phyloP scores from a whole-genome alignment of 768 basidiomycete species.

The Rhizopogon vulgaris region DNA sequence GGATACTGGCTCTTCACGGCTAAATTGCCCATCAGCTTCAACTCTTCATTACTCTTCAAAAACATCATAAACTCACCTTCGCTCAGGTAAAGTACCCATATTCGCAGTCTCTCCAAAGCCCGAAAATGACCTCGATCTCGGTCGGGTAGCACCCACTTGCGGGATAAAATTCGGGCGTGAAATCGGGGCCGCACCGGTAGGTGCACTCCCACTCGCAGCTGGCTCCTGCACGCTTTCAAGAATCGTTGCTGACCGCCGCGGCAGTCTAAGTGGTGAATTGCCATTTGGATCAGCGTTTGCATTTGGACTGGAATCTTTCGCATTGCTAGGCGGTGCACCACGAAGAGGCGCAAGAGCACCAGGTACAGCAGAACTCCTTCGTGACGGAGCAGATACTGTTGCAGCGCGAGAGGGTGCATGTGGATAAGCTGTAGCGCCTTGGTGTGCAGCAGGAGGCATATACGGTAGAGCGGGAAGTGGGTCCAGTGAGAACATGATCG shows the following conservation, averaged over 20 bases:
- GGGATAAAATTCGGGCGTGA: constrained; percentile 65
- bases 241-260: constrained; percentile 12
- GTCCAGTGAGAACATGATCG: constrained; percentile 53
- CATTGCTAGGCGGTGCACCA: background rate
- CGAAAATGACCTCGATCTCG: constrained; percentile 70
- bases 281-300: background rate
- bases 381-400: constrained; percentile 26
- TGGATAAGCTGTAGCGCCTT: background rate
- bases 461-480: constrained; percentile 31
- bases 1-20: constrained; percentile 19
- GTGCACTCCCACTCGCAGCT: background rate
- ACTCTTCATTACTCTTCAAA: background rate
- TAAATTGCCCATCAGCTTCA: constrained; percentile 6
- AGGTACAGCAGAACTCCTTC: constrained; percentile 7
- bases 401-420: constrained; percentile 20
- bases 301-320: background rate
- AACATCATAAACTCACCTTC: constrained; percentile 12
- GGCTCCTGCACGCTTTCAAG: background rate
- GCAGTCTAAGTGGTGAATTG: constrained; percentile 8
- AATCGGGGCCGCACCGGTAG: constrained; percentile 20
- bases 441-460: background rate
- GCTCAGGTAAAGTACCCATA: background rate
- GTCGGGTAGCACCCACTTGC: constrained; percentile 40
- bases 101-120: constrained; percentile 44
- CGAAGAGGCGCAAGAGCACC: background rate